Evolutionary conservation across 1,284 basidiomycete genomes (phyloP).

Genomic region (Leccinum griseonigrum): DNA sequence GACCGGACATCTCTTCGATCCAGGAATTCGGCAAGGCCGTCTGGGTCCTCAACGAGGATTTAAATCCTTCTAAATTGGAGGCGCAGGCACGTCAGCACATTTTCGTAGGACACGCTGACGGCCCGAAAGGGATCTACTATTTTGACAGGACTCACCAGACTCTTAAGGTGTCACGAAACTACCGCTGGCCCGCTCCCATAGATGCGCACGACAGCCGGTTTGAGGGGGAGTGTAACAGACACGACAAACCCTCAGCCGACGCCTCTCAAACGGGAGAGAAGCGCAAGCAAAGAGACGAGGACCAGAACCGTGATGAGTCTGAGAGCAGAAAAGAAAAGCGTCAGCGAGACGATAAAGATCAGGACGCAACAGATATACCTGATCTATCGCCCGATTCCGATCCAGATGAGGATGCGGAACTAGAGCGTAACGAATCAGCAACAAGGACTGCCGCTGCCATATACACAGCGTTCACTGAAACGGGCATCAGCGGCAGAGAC

Average conservation of each 20-base stretch:
- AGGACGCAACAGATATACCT: background rate
- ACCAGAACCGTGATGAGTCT: background rate
- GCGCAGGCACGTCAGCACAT: background rate
- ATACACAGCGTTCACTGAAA: background rate
- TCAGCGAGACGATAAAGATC: no score
- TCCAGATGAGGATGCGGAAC: background rate
- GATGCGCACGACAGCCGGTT: background rate
- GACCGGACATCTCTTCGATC: slow-evolving; percentile 1
- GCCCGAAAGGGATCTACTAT: background rate
- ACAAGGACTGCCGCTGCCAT: background rate
- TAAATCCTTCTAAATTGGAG: background rate
- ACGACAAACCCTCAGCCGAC: background rate
- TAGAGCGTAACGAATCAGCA: background rate
- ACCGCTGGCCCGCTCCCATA: background rate
- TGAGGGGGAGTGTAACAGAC: background rate
- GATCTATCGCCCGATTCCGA: background rate
- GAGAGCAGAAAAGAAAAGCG: background rate
- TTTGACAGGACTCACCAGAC: background rate
- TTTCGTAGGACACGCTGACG: background rate
- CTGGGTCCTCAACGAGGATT: background rate
- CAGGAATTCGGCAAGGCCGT: slow-evolving; percentile 6
- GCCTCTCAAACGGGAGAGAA: background rate
- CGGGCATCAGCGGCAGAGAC: background rate
- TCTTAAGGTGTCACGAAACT: background rate
- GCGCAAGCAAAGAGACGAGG: background rate